Evolutionary conservation across 805 yeast species (phyloP).

Genomic region (Candida sphagnicola): DNA sequence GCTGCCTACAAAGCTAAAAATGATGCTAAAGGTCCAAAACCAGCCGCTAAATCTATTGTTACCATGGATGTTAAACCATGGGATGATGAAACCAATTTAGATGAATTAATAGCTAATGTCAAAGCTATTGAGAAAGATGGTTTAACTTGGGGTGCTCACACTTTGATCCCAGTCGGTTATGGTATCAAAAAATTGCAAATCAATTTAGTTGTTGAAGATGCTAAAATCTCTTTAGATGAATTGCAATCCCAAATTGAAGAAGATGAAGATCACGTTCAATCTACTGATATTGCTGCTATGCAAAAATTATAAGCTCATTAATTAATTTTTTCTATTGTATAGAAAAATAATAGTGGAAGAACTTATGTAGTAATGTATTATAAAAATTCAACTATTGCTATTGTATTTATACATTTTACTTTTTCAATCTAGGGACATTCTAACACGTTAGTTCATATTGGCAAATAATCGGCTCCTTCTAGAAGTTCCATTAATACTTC

Average conservation of each 20-base stretch:
- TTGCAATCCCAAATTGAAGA: conserved; percentile 75
- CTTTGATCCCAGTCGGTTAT: conserved; percentile 95
- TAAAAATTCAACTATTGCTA: neutral
- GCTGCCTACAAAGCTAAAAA: conserved; percentile 98
- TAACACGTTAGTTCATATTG: conserved; percentile 17
- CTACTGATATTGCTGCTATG: conserved; percentile 99
- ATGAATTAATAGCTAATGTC: conserved; percentile 80
- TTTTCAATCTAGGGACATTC: too few species aligned
- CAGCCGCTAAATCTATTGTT: conserved; percentile 97
- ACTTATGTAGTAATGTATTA: conserved; percentile 3
- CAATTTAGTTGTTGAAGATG: conserved; percentile 97
- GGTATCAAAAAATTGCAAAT: conserved; percentile 99
- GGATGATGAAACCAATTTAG: conserved; percentile 99
- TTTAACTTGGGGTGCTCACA: conserved; percentile 97
- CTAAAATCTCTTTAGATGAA: conserved; percentile 87
- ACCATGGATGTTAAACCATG: conserved; percentile 99
- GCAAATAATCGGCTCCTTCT: conserved; percentile 49
- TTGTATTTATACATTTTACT: neutral
- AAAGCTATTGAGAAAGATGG: conserved; percentile 87
- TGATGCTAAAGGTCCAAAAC: conserved; percentile 95
- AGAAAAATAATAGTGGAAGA: neutral
- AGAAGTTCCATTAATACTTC: conserved; percentile 40
- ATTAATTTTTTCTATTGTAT: conserved; percentile 4
- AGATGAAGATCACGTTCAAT: conserved; percentile 99
- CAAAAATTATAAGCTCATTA: conserved; percentile 70